Evolutionary conservation across 2,329 filamentous ascomycete genomes (phyloP).

Genomic region (Chaetomium globosum): DNA sequence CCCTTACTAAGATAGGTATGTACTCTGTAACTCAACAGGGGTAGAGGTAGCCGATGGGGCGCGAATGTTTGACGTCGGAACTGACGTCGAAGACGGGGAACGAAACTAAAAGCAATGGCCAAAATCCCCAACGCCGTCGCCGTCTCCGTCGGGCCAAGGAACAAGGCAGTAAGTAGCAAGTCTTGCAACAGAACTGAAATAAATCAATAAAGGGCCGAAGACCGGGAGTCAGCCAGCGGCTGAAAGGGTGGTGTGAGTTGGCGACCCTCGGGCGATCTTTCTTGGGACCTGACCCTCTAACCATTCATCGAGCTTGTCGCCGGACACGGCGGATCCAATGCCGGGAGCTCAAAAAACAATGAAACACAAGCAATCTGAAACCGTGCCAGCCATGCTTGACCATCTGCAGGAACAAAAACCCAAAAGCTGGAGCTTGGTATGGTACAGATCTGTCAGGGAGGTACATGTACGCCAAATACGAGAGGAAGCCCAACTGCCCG

Average conservation of each 20-base stretch:
- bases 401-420: not conserved
- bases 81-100: not conserved
- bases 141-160: not conserved
- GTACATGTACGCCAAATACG: too few relatives aligned
- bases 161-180: not conserved
- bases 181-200: not conserved
- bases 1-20: not conserved
- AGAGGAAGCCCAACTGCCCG: too few relatives aligned
- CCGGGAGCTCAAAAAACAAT: not conserved
- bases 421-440: not conserved
- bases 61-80: not conserved
- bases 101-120: not conserved
- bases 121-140: not conserved
- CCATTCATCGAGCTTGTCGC: not conserved
- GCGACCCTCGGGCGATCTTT: not conserved
- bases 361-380: slow-evolving; percentile 5
- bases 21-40: not conserved
- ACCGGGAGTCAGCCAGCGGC: not conserved
- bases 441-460: not conserved
- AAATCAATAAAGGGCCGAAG: not conserved
- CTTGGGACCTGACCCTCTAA: not conserved
- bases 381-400: not conserved
- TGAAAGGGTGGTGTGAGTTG: not conserved
- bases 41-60: not conserved
- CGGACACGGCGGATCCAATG: slow-evolving; percentile 10